Evolutionary conservation across 305 asterid species (phyloP).

Genomic region (Fraxinus velutina): DNA sequence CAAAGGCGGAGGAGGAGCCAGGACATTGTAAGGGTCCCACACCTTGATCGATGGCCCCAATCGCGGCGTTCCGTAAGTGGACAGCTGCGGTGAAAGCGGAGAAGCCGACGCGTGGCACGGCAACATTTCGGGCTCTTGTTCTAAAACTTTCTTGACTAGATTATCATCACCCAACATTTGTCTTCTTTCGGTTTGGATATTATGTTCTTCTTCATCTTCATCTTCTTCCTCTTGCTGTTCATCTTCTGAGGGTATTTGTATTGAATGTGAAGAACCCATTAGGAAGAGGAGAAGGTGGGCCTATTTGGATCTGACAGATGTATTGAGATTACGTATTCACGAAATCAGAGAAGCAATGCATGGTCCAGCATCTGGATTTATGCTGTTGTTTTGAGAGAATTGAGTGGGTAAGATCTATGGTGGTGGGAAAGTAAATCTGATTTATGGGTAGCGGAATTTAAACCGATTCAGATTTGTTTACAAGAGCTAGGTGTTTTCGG

Average conservation of each 20-base stretch:
- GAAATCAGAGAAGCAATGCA: not conserved
- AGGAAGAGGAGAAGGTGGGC: constrained; percentile 1
- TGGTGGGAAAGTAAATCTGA: not conserved
- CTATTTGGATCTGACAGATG: not conserved
- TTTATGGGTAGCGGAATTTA: not conserved
- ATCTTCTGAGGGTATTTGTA: constrained; percentile 46
- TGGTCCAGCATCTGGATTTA: not conserved
- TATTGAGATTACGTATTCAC: not conserved
- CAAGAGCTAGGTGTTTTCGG: not conserved
- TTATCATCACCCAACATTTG: constrained; percentile 30
- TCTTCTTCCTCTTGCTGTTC: constrained; percentile 39
- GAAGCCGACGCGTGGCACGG: constrained; percentile 96
- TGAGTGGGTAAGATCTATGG: constrained; percentile 2
- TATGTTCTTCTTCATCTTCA: constrained; percentile 33
- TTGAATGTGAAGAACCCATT: constrained; percentile 83
- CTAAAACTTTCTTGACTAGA: constrained; percentile 64
- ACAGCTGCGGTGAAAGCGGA: constrained; percentile 91
- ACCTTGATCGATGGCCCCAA: constrained; percentile 87
- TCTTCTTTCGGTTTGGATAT: constrained; percentile 25
- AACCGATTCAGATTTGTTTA: not conserved
- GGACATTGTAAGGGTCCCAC: constrained; percentile 92
- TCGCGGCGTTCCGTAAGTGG: constrained; percentile 76
- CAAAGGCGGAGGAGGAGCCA: constrained; percentile 63
- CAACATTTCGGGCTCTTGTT: constrained; percentile 95
- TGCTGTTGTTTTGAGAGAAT: not conserved